phyloP scores from a whole-genome alignment of 192 early-diverging fungal genomes.

The Kappamyces sp. region DNA sequence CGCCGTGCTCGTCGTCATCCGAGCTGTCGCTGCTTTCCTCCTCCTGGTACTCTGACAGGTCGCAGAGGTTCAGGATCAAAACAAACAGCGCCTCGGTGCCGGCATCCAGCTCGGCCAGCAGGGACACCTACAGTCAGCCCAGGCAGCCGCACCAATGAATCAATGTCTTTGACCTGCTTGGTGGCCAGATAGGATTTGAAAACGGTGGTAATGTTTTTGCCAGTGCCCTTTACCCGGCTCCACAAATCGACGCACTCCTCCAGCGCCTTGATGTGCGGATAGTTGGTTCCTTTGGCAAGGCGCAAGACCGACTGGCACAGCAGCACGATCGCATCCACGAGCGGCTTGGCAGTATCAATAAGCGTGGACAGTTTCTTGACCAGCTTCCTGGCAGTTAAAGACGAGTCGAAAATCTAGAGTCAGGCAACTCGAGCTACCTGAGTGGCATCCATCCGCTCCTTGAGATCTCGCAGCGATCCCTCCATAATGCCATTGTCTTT shows the following conservation, averaged over 20 bases:
- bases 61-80: background rate
- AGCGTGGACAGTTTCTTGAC: background rate
- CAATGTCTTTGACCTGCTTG: background rate
- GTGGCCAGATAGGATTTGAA: background rate
- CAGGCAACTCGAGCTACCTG: background rate
- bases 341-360: constrained; percentile 3
- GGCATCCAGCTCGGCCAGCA: background rate
- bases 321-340: constrained; percentile 6
- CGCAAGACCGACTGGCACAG: background rate
- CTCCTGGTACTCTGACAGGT: constrained; percentile 10
- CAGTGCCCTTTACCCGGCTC: constrained; percentile 3
- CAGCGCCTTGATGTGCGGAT: too few species aligned
- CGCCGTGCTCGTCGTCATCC: background rate
- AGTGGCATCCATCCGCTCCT: background rate
- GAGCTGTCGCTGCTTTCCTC: constrained; percentile 7
- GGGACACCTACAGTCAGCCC: background rate
- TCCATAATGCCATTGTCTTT: background rate
- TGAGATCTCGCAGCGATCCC: background rate
- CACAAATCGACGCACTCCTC: too few species aligned
- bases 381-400: background rate
- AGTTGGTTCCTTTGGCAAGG: constrained; percentile 1
- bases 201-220: background rate
- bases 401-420: constrained; percentile 5
- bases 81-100: background rate
- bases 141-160: background rate